A percentile compares a stretch with the other conserved stretches of the same genome.
Evolutionary conservation across 371 early-diverging fungal species (phyloP).

Genomic region (Basidiobolus heterosporus): DNA sequence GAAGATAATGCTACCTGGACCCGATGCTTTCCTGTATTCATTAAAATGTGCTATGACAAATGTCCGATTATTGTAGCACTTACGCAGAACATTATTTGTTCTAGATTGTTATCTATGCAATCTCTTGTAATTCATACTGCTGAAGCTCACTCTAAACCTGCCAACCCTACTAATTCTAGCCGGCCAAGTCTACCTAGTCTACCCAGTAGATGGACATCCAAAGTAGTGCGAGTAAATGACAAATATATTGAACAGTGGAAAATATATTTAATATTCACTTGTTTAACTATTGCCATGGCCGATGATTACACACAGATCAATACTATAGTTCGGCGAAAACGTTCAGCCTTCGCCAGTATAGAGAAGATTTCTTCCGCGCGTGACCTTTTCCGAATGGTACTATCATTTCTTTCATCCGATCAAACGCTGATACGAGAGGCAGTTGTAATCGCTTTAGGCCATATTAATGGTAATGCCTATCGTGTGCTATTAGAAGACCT

Average conservation of each 20-base stretch:
- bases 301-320: conserved; percentile 9
- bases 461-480: conserved; percentile 49
- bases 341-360: conserved; percentile 17
- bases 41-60: conserved; percentile 39
- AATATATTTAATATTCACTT: conserved; percentile 48
- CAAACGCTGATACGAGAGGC: conserved; percentile 50
- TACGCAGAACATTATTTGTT: conserved; percentile 38
- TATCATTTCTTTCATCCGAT: conserved; percentile 54
- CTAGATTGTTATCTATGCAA: conserved; percentile 38
- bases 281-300: conserved; percentile 32
- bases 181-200: conserved; percentile 16
- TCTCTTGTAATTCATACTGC: conserved; percentile 32
- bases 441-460: conserved; percentile 48
- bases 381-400: conserved; percentile 36
- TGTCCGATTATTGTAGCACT: conserved; percentile 38
- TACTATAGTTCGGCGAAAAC: conserved; percentile 21
- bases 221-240: conserved; percentile 20
- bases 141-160: conserved; percentile 15
- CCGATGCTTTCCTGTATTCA: conserved; percentile 43
- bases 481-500: conserved; percentile 47
- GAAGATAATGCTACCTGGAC: conserved; percentile 32
- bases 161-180: background rate
- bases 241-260: conserved; percentile 55
- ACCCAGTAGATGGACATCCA: conserved; percentile 7
- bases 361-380: conserved; percentile 34